phyloP scores from a whole-genome alignment of 2,329 filamentous ascomycete genomes.

The Penicillium sp. region DNA sequence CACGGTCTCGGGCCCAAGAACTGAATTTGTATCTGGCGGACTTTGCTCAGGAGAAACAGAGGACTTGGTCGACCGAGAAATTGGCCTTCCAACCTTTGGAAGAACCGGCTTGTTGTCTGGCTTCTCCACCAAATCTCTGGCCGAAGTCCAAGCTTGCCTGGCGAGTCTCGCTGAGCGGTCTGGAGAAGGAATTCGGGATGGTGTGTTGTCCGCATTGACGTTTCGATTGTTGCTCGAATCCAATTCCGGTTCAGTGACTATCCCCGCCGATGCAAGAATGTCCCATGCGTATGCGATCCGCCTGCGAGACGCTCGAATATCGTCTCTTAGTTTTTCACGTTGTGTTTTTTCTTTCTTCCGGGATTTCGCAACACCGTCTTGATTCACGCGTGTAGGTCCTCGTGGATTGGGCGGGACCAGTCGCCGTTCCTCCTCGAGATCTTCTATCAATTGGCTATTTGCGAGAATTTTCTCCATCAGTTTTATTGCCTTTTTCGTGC shows the following conservation, averaged over 20 bases:
- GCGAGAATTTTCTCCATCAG: not conserved
- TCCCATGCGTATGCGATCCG: not conserved
- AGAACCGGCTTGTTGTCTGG: not conserved
- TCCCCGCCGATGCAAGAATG: not conserved
- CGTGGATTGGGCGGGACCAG: not conserved
- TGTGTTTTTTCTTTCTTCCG: not conserved
- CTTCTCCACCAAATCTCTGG: not conserved
- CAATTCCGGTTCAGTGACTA: not conserved
- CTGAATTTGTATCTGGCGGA: not conserved
- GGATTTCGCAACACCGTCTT: not conserved
- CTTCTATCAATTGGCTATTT: not conserved
- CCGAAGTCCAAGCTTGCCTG: not conserved
- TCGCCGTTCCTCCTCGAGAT: not conserved
- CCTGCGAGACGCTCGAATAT: not conserved
- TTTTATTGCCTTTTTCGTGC: not conserved
- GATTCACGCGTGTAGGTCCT: not conserved
- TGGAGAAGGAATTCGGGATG: not conserved
- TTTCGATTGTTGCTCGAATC: not conserved
- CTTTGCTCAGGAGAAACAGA: not conserved
- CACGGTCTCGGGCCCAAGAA: too few species aligned
- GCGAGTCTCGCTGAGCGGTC: not conserved
- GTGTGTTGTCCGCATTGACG: not conserved
- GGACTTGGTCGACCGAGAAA: not conserved
- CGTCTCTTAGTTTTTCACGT: not conserved
- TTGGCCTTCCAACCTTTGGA: not conserved